Base-by-base conservation (phyloP, 2,329 filamentous ascomycete species). In the Tympanopsis confertula region DNA sequence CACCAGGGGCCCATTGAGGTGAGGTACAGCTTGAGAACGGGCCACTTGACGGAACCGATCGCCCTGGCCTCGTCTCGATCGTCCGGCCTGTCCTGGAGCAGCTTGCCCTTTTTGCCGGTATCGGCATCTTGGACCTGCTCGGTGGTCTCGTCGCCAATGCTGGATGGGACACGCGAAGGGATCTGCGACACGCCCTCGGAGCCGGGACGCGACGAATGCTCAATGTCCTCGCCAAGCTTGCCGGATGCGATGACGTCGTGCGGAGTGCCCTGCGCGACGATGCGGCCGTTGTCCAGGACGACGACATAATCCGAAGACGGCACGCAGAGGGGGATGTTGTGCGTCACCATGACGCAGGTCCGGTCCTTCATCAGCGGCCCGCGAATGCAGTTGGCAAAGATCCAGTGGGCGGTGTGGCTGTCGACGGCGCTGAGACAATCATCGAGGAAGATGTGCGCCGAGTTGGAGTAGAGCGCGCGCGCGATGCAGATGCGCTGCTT, bases 401-500 rank as follows among this genome's bases (percentile, higher is more conserved):
- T 96, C 81, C 93, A 95, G 57, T 95, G 93, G 2, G 88, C 88
- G 0, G 91, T 96, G 50, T 98, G 91, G 3, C 91, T 93, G 57
- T 98, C 91, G 22, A 98, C 91, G 19, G 91, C 91, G 53, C 88
- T 95, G 32, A 98, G 70, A 45, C 93, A 94, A 57, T 98, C 91
- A 52, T 98, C 91, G 36, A 98, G 70, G 10, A 98, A 71, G 13
- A 98, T 63, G 56, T 96, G 89, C 38, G 81, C 82, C 4, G 88
- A 93, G 58, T 86, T 89, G 46, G 86, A 94, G 61, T 98, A 98
- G n/a, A 98, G 71, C 1, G 91, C 91, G 47, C 91, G 80, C n/a
- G 91, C 91, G 33, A 98, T 71, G 13, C 89, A 95, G 37, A 98
- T 96, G 41, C 91, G 81, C 59, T 98, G 91, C 61, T 96, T 96